Evolutionary conservation across 1,284 basidiomycete genomes (phyloP), one percentile per base, ranked within the genome.

Genomic region (Leucoagaricus sp.): DNA sequence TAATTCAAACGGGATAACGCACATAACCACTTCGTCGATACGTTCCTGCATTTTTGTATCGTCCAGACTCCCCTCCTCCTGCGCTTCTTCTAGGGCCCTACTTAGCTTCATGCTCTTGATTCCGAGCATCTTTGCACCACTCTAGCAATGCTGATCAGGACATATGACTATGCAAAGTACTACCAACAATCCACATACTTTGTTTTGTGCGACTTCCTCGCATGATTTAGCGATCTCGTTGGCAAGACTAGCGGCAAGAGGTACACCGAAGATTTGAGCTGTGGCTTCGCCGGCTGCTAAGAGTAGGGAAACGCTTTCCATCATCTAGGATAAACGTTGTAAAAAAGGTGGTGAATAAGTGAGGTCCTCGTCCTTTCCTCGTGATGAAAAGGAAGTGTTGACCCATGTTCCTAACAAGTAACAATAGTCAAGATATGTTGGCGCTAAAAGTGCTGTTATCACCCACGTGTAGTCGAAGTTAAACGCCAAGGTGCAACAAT

Each of bases 1-100:
- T 28, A 17, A 25, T 40, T 19, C 34, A 12, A 31, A 21, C 21
- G 12, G 36, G 23, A 49, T 15, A 45, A 66, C 78, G 57, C 66
- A 83, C 82, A 60, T 63, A 52, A 72, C 69, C 19, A 78, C 67
- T 57, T 83, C 75, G 57, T 82, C 77, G n/a, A 72, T 69, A n/a
- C 71, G 63, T 34, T 67, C 65, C 42, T 69, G 68, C 19, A 78
- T 64, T 17, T 76, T 74, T 21, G 72, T 72, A n/a, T 75, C 74
- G 34, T 70, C 70, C 44, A 80, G 60, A 42, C 65, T 61, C 29
- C 64, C 53, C 8, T 67, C 63, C 15, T 79, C 72, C 13, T 19
- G 17, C 36, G 19, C 40, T 4, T 80, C 78, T 5, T 69, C 63
- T 41, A 83, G 63, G 6, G 70, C 61, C 53, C 59, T 68, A 36